Evolutionary conservation across 768 basidiomycete genomes (phyloP), one percentile per base, ranked within the genome.

Genomic region (Serendipita indica): DNA sequence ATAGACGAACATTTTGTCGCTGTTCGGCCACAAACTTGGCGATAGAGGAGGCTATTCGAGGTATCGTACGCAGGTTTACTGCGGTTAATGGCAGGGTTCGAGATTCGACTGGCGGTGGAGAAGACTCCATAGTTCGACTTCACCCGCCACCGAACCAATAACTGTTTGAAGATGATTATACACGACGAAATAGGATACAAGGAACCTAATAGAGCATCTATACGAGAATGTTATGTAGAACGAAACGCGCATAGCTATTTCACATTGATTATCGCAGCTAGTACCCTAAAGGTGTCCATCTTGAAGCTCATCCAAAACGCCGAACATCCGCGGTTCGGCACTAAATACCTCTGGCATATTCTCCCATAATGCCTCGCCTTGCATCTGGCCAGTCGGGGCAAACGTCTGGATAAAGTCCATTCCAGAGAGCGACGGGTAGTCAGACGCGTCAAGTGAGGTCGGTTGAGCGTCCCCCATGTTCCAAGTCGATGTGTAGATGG

Each of bases 391-490:
- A n/a, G 30, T 22, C 30, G 49, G 22, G 10, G n/a, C 32, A 13
- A 54, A 30, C 7, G 4, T 33, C 22, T 54, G 49, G 22, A 54
- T 54, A 28, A 54, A 54, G 30, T 54, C 49, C 49, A 54, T 54
- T 16, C 49, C 49, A 7, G 41, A 43, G 32, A 54, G n/a, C 10
- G 49, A 12, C 10, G 12, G 49, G n/a, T 22, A 28, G 22, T 54
- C 49, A n/a, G 49, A 28, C n/a, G 49, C 16, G 7, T 54, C 49
- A 33, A 20, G 30, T 4, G 30, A 10, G 16, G 30, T 27, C 16
- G n/a, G 7, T 22, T 54, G 49, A 10, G 32, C 49, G 30, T 27
- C 25, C 25, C 22, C 22, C n/a, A 28, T 54, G n/a, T n/a, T 30
- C 49, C 49, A 54, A 54, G 10, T 33, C 7, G 49, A 28, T 18